Evolutionary conservation across 164 flowering plant genomes (phyloP).

Genomic region (Euptelea pleiosperma): DNA sequence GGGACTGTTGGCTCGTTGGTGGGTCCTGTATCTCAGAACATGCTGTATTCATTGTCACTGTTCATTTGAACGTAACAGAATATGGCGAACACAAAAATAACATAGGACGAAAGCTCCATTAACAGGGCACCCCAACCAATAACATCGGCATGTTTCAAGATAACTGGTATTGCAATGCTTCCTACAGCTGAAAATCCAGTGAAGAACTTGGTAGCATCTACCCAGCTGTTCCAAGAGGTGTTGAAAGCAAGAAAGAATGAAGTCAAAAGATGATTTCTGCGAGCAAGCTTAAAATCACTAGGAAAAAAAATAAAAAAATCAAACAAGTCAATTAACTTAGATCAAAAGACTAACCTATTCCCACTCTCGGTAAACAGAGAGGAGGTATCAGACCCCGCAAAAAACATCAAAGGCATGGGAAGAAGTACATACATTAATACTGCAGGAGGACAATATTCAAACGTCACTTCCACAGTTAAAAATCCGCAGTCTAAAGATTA

Average conservation of each 20-base stretch:
- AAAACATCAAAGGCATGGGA: conserved; percentile 85
- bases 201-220: conserved; percentile 74
- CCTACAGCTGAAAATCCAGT: conserved; percentile 86
- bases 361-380: conserved; percentile 44
- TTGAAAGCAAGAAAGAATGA: conserved; percentile 1
- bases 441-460: conserved; percentile 34
- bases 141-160: conserved; percentile 89
- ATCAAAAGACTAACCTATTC: conserved; percentile 38
- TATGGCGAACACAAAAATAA: conserved; percentile 55
- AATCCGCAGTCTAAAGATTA: not conserved
- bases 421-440: conserved; percentile 79
- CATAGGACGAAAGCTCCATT: conserved; percentile 81
- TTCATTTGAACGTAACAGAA: conserved; percentile 46
- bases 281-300: not conserved
- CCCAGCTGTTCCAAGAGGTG: conserved; percentile 55
- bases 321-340: not conserved
- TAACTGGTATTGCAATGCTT: conserved; percentile 87
- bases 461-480: conserved; percentile 6
- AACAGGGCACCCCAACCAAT: conserved; percentile 88
- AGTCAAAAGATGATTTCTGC: not conserved
- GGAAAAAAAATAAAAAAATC: not conserved
- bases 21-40: conserved; percentile 41
- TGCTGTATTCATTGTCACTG: conserved; percentile 45
- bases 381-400: conserved; percentile 57
- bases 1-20: too few species aligned